phyloP scores from a whole-genome alignment of 345 rosid genomes.

The Stellera chamaejasme region DNA sequence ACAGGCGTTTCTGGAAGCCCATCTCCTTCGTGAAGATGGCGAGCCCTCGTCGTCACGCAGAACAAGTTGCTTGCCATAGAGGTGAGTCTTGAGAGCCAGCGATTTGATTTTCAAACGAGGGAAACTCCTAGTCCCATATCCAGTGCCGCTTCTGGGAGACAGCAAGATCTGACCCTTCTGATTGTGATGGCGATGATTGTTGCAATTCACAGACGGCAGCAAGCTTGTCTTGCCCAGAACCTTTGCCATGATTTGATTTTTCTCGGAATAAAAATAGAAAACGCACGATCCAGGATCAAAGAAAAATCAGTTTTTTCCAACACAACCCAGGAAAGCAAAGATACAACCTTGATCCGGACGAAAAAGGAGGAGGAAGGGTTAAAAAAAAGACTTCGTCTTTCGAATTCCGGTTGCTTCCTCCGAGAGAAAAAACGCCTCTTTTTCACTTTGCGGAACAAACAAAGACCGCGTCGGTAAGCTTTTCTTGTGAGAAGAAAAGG shows the following conservation, averaged over 20 bases:
- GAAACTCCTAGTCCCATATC: slow-evolving; percentile 15
- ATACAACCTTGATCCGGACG: background rate
- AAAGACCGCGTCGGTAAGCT: background rate
- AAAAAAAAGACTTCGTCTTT: too few relatives aligned
- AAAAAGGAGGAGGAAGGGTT: too few relatives aligned
- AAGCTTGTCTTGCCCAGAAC: slow-evolving; percentile 40
- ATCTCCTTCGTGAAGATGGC: slow-evolving; percentile 9
- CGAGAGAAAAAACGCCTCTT: background rate
- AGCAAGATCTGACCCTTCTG: slow-evolving; percentile 15
- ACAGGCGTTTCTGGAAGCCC: slow-evolving; percentile 21
- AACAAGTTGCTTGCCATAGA: slow-evolving; percentile 39
- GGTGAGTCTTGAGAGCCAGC: slow-evolving; percentile 31
- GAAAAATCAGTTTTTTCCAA: background rate
- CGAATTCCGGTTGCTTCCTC: background rate
- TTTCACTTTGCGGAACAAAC: slow-evolving; percentile 3
- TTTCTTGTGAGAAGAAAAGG: slow-evolving; percentile 12
- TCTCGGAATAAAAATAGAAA: slow-evolving; percentile 8
- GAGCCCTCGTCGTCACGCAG: slow-evolving; percentile 19
- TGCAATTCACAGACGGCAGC: slow-evolving; percentile 15
- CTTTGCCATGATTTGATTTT: slow-evolving; percentile 29
- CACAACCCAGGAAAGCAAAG: background rate
- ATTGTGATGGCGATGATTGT: slow-evolving; percentile 19
- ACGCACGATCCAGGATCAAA: background rate
- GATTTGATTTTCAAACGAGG: slow-evolving; percentile 25
- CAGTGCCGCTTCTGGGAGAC: slow-evolving; percentile 23